These are phyloP conservation scores for Tricholoma furcatifolium DNA, from an alignment of 768 basidiomycete species.

Conservation along the genomic window DNA sequence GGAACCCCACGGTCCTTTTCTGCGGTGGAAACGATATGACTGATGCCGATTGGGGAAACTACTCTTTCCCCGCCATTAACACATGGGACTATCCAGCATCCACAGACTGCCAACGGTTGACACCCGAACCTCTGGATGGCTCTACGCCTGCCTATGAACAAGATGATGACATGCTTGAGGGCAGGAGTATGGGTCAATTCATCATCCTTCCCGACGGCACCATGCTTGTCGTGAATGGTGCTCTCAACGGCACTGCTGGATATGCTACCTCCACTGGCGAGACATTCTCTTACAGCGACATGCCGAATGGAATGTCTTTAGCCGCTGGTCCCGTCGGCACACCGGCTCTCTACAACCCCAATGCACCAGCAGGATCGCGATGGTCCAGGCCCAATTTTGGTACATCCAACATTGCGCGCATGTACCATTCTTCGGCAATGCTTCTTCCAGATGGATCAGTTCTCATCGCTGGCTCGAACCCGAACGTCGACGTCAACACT, in stretches of 20 bases:
- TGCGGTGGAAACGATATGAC: constrained; percentile 88
- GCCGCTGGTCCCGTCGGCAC: constrained; percentile 77
- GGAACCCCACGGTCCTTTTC: constrained; percentile 81
- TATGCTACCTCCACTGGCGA: constrained; percentile 63
- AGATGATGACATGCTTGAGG: constrained; percentile 74
- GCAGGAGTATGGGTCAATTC: constrained; percentile 91
- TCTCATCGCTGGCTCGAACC: constrained; percentile 89
- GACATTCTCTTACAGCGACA: constrained; percentile 39
- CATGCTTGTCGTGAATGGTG: constrained; percentile 83
- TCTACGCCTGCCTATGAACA: constrained; percentile 57
- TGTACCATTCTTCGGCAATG: constrained; percentile 94
- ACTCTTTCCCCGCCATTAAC: constrained; percentile 68
- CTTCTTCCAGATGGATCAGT: constrained; percentile 87
- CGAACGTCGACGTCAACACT: constrained; percentile 79
- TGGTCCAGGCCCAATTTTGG: constrained; percentile 70
- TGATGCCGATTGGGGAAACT: constrained; percentile 72
- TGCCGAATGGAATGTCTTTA: constrained; percentile 73
- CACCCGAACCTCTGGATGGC: constrained; percentile 78
- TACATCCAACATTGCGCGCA: constrained; percentile 64
- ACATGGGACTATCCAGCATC: constrained; percentile 74
- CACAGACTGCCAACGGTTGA: constrained; percentile 76
- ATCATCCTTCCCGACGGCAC: constrained; percentile 79
- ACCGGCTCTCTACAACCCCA: constrained; percentile 85
- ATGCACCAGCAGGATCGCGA: constrained; percentile 63
- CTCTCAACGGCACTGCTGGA: constrained; percentile 83